Evolutionary conservation across 2,329 filamentous ascomycete species (phyloP), one percentile per base, ranked within the genome.

Genomic region (Malbranchea zuffiana): DNA sequence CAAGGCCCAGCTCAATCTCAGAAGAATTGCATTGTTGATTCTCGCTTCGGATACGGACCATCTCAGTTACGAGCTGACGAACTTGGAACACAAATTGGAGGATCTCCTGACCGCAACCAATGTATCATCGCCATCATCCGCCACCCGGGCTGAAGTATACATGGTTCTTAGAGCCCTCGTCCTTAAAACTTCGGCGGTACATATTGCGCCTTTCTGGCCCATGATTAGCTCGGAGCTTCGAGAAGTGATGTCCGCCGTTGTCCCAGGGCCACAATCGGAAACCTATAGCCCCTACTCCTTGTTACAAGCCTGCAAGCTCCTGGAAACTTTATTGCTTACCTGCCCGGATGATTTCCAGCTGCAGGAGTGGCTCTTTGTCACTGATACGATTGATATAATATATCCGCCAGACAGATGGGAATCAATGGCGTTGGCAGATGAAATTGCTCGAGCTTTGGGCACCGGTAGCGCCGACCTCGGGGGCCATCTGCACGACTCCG

Each of bases 321-420:
- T 98, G 3, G 90, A 98, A 52, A 68, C 86, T 13, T 68, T 98
- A n/a, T 72, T 96, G 10, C 79, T 85, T 28, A 69, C 87, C 5
- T 80, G 82, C 3, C 88, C 87, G 0, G 90, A 98, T 48, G 90
- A 98, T 56, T 98, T 96, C 61, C 90, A 96, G 59, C 73, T 96
- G n/a, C 81, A 93, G 51, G 85, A 95, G 65, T 98, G 90, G 90
- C 74, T 96, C 3, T 98, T 94, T 58, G 79, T 98, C 38, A 93
- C 86, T 1, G 90, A 98, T 59, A 96, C 88, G 10, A 87, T 95
- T 46, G 90, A 98, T 51, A 87, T 90, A 1, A 82, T 98, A 21
- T 93, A 98, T 60, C 78, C 82, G 8, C 78, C 84, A 0, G 63
- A 75, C 10, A 65, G 68, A 35, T 80, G 79, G 62, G 71, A 77